Evolutionary conservation across 352 stramenopile genomes (phyloP).

Genomic region (Pythium dissotocum): DNA sequence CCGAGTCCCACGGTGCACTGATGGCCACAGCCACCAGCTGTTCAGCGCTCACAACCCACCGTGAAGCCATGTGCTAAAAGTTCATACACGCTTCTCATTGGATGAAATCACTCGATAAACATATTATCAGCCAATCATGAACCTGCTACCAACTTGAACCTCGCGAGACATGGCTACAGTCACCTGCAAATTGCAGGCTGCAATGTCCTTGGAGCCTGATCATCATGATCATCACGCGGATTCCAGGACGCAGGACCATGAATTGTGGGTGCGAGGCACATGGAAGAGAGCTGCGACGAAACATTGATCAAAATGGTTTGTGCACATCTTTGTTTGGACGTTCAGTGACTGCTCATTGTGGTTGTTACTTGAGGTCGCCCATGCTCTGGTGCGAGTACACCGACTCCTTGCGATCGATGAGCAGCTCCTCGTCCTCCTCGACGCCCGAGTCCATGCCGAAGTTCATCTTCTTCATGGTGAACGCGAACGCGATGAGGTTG

Average conservation of each 20-base stretch:
- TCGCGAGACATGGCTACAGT: slow-evolving; percentile 2
- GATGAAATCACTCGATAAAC: neutral
- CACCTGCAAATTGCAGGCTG: neutral
- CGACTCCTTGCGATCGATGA: slow-evolving; percentile 25
- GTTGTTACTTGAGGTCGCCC: slow-evolving; percentile 24
- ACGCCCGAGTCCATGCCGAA: slow-evolving; percentile 40
- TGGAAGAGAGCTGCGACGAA: too few relatives aligned
- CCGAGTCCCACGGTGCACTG: slow-evolving; percentile 10
- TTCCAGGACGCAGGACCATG: neutral
- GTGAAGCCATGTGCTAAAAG: slow-evolving; percentile 15
- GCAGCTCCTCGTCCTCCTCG: slow-evolving; percentile 7
- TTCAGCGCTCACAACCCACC: neutral
- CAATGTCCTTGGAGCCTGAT: neutral
- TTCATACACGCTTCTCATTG: neutral
- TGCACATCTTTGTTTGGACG: neutral
- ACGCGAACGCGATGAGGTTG: slow-evolving; percentile 52
- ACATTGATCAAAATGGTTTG: too few relatives aligned
- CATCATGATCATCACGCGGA: too few relatives aligned
- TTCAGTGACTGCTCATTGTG: neutral
- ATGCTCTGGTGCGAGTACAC: slow-evolving; percentile 24
- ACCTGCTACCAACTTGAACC: neutral
- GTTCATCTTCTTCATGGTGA: slow-evolving; percentile 57
- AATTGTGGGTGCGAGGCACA: neutral
- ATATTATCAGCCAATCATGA: neutral
- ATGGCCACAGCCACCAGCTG: slow-evolving; percentile 10